Conservation (phyloP, 495 filamentous ascomycete species). For the Collariella sp. region DNA sequence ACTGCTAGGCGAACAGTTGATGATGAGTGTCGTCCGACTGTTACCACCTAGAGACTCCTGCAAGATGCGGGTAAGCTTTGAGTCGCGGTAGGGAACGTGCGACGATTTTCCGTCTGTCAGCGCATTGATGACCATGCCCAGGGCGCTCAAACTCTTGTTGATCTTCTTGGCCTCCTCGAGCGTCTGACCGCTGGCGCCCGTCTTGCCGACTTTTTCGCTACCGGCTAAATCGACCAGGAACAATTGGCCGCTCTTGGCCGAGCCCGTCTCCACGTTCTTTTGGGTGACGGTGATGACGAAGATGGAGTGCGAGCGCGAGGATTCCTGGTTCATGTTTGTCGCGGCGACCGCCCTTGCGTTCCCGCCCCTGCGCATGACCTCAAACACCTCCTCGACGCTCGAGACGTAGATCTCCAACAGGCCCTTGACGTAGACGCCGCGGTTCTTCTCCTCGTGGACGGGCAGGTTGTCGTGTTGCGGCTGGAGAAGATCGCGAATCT, state of each 20-base stretch:
- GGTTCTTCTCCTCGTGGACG: slow-evolving; percentile 92
- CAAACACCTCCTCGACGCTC: slow-evolving; percentile 90
- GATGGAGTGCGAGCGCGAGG: slow-evolving; percentile 95
- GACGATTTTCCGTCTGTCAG: slow-evolving; percentile 97
- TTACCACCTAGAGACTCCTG: slow-evolving; percentile 97
- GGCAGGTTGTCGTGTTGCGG: slow-evolving; percentile 94
- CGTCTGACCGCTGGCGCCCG: slow-evolving; percentile 93
- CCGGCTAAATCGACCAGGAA: slow-evolving; percentile 97
- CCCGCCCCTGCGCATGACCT: slow-evolving; percentile 92
- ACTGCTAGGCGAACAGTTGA: slow-evolving; percentile 96
- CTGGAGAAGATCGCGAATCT: slow-evolving; percentile 83
- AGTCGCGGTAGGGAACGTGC: slow-evolving; percentile 94
- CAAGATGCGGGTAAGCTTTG: slow-evolving; percentile 92
- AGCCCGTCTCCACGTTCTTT: slow-evolving; percentile 96
- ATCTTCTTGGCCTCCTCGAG: slow-evolving; percentile 99
- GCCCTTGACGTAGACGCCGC: slow-evolving; percentile 95
- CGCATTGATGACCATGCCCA: slow-evolving; percentile 98
- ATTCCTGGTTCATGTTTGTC: slow-evolving; percentile 99
- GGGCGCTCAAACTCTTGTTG: slow-evolving; percentile 95
- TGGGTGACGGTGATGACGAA: slow-evolving; percentile 96
- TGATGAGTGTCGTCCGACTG: slow-evolving; percentile 91
- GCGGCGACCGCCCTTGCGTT: slow-evolving; percentile 82
- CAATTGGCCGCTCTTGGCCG: slow-evolving; percentile 89
- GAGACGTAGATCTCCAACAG: slow-evolving; percentile 92
- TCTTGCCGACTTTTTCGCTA: slow-evolving; percentile 98